A percentile compares a stretch with the other conserved stretches of the same genome.
Evolutionary conservation across 257 asterid genomes (phyloP).

Genomic region (Verbena officinalis): DNA sequence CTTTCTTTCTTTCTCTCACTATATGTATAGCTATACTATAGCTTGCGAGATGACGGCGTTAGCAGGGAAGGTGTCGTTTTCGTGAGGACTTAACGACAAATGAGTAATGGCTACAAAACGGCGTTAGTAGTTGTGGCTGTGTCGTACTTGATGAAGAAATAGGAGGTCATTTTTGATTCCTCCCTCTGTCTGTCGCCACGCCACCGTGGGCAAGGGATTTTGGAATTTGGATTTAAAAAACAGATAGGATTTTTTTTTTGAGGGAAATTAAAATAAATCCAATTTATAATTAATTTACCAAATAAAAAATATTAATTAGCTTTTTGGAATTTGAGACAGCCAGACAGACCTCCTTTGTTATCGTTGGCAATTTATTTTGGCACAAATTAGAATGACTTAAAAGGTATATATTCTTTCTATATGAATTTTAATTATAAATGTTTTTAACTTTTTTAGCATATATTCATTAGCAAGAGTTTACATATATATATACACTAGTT

Average conservation of each 20-base stretch:
- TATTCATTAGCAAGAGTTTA: too few relatives aligned
- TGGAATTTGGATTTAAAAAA: constrained; percentile 12
- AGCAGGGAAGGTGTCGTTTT: not conserved
- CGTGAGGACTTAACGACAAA: constrained; percentile 23
- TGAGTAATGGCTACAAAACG: constrained; percentile 20
- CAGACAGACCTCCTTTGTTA: too few relatives aligned
- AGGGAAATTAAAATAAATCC: constrained; percentile 23
- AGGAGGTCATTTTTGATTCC: constrained; percentile 20
- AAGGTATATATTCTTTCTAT: not conserved
- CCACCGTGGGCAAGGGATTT: constrained; percentile 19
- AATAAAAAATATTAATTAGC: not conserved
- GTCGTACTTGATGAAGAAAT: constrained; percentile 20
- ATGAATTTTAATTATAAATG: not conserved
- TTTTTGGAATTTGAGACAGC: too few relatives aligned
- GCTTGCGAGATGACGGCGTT: constrained; percentile 41
- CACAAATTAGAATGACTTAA: not conserved
- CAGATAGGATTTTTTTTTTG: too few relatives aligned
- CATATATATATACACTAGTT: too few relatives aligned
- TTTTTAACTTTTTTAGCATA: too few relatives aligned
- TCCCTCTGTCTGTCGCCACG: constrained; percentile 22
- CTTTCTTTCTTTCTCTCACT: constrained; percentile 39
- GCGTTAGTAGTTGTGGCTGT: constrained; percentile 29
- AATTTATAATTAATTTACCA: constrained; percentile 22
- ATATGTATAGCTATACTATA: constrained; percentile 22
- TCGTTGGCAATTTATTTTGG: not conserved